Conservation (phyloP, 257 asterid species). For the Cinchona pubescens region DNA sequence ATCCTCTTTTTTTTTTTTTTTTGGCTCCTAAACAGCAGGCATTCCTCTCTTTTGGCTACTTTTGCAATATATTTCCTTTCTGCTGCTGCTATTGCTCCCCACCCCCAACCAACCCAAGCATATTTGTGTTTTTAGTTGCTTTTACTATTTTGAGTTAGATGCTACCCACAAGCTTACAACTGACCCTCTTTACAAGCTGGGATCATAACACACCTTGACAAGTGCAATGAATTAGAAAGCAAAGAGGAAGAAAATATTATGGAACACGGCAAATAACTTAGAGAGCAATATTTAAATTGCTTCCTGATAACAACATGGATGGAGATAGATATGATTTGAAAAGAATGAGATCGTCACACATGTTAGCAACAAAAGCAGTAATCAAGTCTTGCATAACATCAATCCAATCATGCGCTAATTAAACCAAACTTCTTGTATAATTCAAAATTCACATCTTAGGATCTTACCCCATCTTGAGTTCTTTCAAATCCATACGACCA, state of each 20-base stretch:
- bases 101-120: too few species aligned
- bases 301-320: background rate
- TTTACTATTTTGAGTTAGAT: too few species aligned
- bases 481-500: slow-evolving; percentile 90
- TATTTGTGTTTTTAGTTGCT: too few species aligned
- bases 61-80: too few species aligned
- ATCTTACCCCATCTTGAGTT: slow-evolving; percentile 96
- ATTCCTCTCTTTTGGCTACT: too few species aligned
- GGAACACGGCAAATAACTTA: background rate
- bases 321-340: background rate
- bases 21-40: too few species aligned
- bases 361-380: background rate
- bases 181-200: background rate
- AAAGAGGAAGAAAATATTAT: background rate
- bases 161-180: background rate
- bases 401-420: slow-evolving; percentile 5
- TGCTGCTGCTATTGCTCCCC: too few species aligned
- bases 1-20: too few species aligned
- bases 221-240: background rate
- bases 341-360: background rate
- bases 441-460: background rate
- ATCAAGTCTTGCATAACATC: background rate
- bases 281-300: background rate
- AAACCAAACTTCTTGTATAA: background rate
- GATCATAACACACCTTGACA: background rate